A percentile compares a stretch with the other conserved stretches of the same genome.
These are phyloP conservation scores for Peronosclerospora sorghi DNA, from an alignment of 352 stramenopile genomes.

Conservation along the genomic window DNA sequence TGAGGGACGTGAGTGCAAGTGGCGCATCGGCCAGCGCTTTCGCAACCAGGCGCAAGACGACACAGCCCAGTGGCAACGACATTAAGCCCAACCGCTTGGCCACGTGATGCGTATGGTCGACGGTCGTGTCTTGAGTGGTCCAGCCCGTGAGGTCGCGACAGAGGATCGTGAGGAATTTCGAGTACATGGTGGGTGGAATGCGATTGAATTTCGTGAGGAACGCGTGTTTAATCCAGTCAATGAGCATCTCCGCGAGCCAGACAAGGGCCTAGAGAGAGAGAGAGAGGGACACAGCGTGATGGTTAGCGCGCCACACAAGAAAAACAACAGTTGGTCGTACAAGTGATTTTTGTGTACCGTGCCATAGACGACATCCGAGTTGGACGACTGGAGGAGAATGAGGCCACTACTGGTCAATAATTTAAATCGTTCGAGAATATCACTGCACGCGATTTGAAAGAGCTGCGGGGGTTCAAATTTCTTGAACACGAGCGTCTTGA, in stretches of 20 bases:
- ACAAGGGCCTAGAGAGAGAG: conserved; percentile 73
- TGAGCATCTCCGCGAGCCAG: conserved; percentile 88
- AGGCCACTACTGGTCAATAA: conserved; percentile 92
- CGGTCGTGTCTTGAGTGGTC: conserved; percentile 83
- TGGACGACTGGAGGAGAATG: conserved; percentile 87
- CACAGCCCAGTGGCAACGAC: conserved; percentile 90
- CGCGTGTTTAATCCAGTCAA: conserved; percentile 98
- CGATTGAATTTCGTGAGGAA: conserved; percentile 99
- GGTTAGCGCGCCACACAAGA: too few relatives aligned
- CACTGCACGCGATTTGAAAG: conserved; percentile 95
- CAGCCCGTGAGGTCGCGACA: conserved; percentile 91
- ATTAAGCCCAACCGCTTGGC: conserved; percentile 89
- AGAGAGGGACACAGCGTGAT: not conserved
- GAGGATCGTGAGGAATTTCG: conserved; percentile 91
- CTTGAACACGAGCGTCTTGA: conserved; percentile 98
- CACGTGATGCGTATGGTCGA: conserved; percentile 92
- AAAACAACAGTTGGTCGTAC: too few relatives aligned
- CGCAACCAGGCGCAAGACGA: conserved; percentile 78
- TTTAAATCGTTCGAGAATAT: conserved; percentile 98
- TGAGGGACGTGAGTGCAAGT: conserved; percentile 25
- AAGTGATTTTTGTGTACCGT: conserved; percentile 34
- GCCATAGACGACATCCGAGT: conserved; percentile 59
- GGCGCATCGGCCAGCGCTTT: conserved; percentile 46
- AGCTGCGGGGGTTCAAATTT: conserved; percentile 93
- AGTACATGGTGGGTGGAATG: conserved; percentile 89